These are phyloP conservation scores for Colletotrichum karsti DNA, from an alignment of 2,329 filamentous ascomycete genomes.

Conservation along the genomic window DNA sequence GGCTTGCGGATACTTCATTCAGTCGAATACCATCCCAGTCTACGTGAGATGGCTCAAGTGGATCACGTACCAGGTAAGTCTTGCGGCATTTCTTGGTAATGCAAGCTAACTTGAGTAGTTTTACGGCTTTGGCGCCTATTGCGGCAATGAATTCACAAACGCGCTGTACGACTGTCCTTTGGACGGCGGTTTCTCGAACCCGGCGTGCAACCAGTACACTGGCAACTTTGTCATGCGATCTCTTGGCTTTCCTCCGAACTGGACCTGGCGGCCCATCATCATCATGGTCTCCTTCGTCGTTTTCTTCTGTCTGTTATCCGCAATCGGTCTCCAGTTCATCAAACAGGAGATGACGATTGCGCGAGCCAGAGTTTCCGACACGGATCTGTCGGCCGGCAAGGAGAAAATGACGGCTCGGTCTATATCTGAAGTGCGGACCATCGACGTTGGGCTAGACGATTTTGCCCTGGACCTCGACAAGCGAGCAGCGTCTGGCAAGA, in stretches of 20 bases:
- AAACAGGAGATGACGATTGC: constrained; percentile 76
- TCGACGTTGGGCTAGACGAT: constrained; percentile 71
- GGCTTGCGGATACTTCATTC: constrained; percentile 81
- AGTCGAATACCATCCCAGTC: constrained; percentile 75
- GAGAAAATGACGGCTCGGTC: constrained; percentile 70
- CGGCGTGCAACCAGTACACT: constrained; percentile 73
- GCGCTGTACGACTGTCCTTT: constrained; percentile 79
- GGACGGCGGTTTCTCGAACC: constrained; percentile 67
- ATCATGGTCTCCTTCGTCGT: constrained; percentile 68
- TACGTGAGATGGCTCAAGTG: constrained; percentile 84
- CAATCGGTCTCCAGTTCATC: constrained; percentile 69
- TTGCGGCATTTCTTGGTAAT: constrained; percentile 26
- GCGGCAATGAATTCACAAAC: constrained; percentile 76
- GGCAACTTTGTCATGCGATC: constrained; percentile 75
- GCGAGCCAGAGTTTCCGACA: constrained; percentile 64
- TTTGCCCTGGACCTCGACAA: constrained; percentile 74
- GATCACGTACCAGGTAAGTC: constrained; percentile 64
- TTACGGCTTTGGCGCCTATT: constrained; percentile 77
- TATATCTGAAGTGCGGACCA: constrained; percentile 61
- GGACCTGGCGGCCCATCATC: constrained; percentile 74
- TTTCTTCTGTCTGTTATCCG: constrained; percentile 69
- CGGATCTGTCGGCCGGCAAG: constrained; percentile 74
- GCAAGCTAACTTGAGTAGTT: constrained; percentile 54
- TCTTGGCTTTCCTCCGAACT: constrained; percentile 73
- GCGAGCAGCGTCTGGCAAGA: constrained; percentile 59